Conservation (phyloP, 495 filamentous ascomycete genomes). For the Trichoderma orchidacearum region DNA sequence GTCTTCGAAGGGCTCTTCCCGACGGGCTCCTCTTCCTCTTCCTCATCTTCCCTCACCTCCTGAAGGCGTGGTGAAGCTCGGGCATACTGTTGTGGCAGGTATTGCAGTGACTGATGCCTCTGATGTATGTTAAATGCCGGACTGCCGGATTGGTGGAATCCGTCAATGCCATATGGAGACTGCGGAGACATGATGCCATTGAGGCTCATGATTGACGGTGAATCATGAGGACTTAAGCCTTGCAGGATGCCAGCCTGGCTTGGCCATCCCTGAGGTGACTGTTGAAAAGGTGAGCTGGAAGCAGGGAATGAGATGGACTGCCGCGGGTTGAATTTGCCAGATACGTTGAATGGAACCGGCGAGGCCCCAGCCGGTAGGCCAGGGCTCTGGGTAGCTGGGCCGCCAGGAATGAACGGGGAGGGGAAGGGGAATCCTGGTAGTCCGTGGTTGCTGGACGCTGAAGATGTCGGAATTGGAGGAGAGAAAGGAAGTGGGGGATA, state of each 20-base stretch:
- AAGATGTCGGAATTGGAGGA: constrained; percentile 53
- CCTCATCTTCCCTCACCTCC: constrained; percentile 39
- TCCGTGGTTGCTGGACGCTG: constrained; percentile 47
- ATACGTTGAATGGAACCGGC: constrained; percentile 41
- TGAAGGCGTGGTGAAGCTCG: constrained; percentile 42
- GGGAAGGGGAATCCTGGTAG: constrained; percentile 47
- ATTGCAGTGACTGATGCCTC: constrained; percentile 45
- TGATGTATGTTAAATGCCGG: constrained; percentile 28
- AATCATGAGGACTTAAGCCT: constrained; percentile 37
- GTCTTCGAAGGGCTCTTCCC: constrained; percentile 32
- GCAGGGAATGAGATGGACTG: constrained; percentile 37
- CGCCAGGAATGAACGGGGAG: constrained; percentile 36
- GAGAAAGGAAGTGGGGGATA: constrained; percentile 56
- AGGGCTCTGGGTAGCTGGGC: constrained; percentile 40
- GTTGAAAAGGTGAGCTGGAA: constrained; percentile 28
- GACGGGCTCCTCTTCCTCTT: constrained; percentile 23
- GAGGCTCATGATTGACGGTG: constrained; percentile 39
- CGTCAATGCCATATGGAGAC: constrained; percentile 32
- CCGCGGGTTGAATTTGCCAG: constrained; percentile 35
- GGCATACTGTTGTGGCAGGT: constrained; percentile 33
- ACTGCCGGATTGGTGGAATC: constrained; percentile 19
- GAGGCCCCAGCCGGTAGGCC: constrained; percentile 37
- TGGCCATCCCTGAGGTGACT: constrained; percentile 33
- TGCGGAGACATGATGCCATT: constrained; percentile 34
- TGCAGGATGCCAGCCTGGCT: constrained; percentile 33